phyloP scores from a whole-genome alignment of 169 alveolate species.

The Plasmodium vivax region DNA sequence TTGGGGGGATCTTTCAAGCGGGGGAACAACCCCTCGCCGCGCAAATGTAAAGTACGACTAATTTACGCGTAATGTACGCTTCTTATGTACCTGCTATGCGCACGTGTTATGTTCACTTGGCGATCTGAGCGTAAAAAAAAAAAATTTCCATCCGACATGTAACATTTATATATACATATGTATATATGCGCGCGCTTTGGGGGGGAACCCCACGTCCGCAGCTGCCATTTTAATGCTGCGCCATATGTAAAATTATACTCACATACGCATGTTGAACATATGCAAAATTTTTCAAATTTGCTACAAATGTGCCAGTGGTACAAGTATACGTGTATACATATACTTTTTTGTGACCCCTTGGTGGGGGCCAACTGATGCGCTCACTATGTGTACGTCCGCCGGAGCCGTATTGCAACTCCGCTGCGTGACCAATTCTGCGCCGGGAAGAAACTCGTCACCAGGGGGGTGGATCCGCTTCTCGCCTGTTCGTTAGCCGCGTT shows the following conservation, averaged over 20 bases:
- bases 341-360: background rate
- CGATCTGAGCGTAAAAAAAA: background rate
- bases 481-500: too few species aligned
- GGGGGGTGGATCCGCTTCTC: too few species aligned
- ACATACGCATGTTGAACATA: background rate
- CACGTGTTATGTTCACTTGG: background rate
- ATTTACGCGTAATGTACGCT: background rate
- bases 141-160: background rate
- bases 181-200: background rate
- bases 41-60: background rate
- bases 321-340: background rate
- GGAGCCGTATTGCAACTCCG: too few species aligned
- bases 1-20: background rate
- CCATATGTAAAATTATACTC: background rate
- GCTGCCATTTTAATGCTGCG: background rate
- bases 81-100: background rate
- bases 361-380: background rate
- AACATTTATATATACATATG: background rate
- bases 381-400: background rate
- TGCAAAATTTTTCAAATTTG: background rate
- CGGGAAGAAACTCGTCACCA: too few species aligned
- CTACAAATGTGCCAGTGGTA: background rate
- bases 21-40: background rate
- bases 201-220: background rate
- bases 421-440: too few species aligned